Evolutionary conservation across 345 rosid genomes (phyloP), one percentile per base, ranked within the genome.

Genomic region (Rhodamnia rubescens): DNA sequence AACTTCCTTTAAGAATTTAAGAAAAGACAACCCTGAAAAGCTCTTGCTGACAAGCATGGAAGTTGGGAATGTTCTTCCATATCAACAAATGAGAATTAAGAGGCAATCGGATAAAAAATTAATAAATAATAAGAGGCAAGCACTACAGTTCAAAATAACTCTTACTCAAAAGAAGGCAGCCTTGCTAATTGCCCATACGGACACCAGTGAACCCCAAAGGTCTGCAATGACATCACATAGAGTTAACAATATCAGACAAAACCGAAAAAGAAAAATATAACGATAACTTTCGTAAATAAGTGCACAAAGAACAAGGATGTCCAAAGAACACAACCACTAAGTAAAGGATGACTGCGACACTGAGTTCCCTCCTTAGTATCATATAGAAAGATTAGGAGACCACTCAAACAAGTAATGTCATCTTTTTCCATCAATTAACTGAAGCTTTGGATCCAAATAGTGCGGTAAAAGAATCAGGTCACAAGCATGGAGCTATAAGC

Each of bases 201-300:
- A 52, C 84, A 82, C 84, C 84, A 82, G n/a, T 82, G 84, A 53
- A 82, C 84, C 84, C 84, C 84, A 6, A 82, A 82, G 56, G 84
- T 52, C 84, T 82, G 84, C 84, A 53, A 82, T 82, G 47, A 52
- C 44, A 82, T 82, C 56, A 5, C 59, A 32, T 44, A 82, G 40
- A 40, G 24, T 82, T 20, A 32, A 56, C n/a, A 56, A 29, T 5
- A 82, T 82, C 58, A 52, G 59, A 82, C 61, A 82, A 32, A 59
- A 32, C 80, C 9, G 26, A 69, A 36, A 32, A 69, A 9, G 47
- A 69, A 69, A 2, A 4, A 69, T 36, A 69, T 20, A 69, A 36
- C 2, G 13, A 69, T 69, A 36, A 69, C 8, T 69, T 36, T 22
- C 13, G 1, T 69, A 36, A 32, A 32, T 69, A 69, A 32, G 44